Evolutionary conservation across 2,329 filamentous ascomycete species (phyloP).

Genomic region (Diplodia corticola): DNA sequence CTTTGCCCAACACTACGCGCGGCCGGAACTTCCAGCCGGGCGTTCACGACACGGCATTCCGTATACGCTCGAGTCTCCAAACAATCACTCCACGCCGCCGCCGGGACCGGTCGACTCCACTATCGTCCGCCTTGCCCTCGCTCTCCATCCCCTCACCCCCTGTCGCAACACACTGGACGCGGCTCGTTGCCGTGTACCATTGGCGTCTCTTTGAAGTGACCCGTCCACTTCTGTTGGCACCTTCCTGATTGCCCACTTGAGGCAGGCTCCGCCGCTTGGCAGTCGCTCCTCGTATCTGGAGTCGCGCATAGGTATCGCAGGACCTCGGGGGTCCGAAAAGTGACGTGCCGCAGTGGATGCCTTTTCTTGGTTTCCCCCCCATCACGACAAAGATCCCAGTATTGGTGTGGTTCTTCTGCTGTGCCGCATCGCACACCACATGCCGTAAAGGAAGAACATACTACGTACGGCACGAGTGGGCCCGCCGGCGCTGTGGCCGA

Average conservation of each 20-base stretch:
- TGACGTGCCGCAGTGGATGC: not conserved
- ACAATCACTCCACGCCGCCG: too few relatives aligned
- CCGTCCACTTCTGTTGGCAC: not conserved
- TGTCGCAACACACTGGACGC: too few relatives aligned
- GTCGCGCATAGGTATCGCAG: not conserved
- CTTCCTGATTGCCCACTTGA: not conserved
- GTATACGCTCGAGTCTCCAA: too few relatives aligned
- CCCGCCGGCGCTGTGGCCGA: not conserved
- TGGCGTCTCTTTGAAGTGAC: not conserved
- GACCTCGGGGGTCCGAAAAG: not conserved
- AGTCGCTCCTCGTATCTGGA: not conserved
- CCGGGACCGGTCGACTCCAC: too few relatives aligned
- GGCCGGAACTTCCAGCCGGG: too few relatives aligned
- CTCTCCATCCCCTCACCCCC: too few relatives aligned
- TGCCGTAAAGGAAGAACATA: not conserved
- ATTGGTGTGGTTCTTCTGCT: not conserved
- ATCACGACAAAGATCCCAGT: not conserved
- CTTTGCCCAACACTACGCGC: too few relatives aligned
- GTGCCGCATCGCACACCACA: not conserved
- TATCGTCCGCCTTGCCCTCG: too few relatives aligned
- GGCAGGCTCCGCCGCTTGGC: too few relatives aligned
- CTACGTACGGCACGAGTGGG: not conserved
- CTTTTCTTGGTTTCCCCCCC: not conserved
- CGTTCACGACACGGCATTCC: too few relatives aligned
- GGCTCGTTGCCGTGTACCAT: too few relatives aligned